Evolutionary conservation across 805 yeast genomes (phyloP).

Genomic region (Saccharomyces jurei): DNA sequence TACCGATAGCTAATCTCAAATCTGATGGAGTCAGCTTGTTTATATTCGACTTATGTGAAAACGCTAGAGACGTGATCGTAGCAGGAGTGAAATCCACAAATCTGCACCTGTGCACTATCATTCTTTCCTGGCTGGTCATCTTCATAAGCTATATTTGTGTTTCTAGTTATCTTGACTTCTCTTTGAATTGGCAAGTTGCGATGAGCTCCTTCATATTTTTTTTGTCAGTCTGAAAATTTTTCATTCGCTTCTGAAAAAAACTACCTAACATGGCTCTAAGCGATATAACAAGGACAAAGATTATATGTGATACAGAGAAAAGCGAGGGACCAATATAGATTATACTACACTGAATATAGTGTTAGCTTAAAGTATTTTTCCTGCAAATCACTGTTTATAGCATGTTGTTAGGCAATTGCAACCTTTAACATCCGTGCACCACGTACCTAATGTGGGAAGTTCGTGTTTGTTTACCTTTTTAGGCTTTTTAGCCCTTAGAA

Average conservation of each 20-base stretch:
- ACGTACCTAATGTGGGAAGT: neutral
- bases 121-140: conserved; percentile 8
- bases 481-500: neutral
- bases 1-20: conserved; percentile 78
- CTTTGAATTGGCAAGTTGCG: neutral
- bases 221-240: neutral
- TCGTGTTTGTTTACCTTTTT: neutral
- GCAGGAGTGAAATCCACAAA: conserved; percentile 86
- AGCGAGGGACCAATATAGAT: neutral
- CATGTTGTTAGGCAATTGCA: neutral
- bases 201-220: neutral
- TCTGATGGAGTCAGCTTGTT: conserved; percentile 42
- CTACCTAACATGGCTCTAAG: neutral
- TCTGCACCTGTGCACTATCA: conserved; percentile 68
- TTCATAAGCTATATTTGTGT: neutral
- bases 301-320: neutral
- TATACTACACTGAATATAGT: neutral
- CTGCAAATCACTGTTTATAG: neutral
- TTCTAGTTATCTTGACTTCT: neutral
- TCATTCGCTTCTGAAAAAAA: neutral
- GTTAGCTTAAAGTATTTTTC: neutral
- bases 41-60: conserved; percentile 49
- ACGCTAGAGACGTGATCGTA: conserved; percentile 71
- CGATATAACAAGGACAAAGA: neutral
- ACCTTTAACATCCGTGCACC: neutral